Evolutionary conservation across 352 stramenopile species (phyloP), one percentile per base, ranked within the genome.

Genomic region (Paralagenidium karlingii): DNA sequence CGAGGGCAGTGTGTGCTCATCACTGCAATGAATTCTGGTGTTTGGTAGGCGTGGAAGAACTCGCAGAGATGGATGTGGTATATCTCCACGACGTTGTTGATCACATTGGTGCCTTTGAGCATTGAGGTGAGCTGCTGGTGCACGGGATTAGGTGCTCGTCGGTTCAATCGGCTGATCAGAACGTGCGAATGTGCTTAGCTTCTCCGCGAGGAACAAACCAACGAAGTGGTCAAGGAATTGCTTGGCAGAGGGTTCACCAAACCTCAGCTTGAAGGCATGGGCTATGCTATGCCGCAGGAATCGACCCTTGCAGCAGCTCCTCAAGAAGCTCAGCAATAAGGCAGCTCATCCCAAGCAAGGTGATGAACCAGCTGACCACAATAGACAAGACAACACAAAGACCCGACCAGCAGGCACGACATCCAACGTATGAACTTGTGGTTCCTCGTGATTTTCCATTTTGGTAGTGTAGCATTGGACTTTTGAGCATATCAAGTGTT

Each of bases 221-320:
- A 87, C 43, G 74, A 87, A 45, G 65, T 83, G 29, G 74, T 83
- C 29, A 87, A 85, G 60, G 74, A 87, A 43, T 51, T 87, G 30
- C 42, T 85, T 32, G 62, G 59, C 55, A 87, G 86, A 59, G 77
- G 77, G 12, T 91, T 87, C 51, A 81, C 54, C 38, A 78, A 85
- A 47, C 68, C 77, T 54, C 77, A 91, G 53, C 82, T 91, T 43
- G 71, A 85, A 38, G 57, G 58, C 47, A 91, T 91, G 77, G 77
- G 77, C 42, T 91, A 87, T 65, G n/a, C n/a, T n/a, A n/a, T n/a
- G n/a, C n/a, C n/a, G n/a, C n/a, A n/a, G n/a, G n/a, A n/a, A n/a
- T n/a, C n/a, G n/a, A n/a, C n/a, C n/a, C n/a, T n/a, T n/a, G n/a
- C n/a, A n/a, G n/a, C n/a, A n/a, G n/a, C n/a, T n/a, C n/a, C n/a